phyloP scores from a whole-genome alignment of 257 asterid species.

The Galeopsis tetrahit region DNA sequence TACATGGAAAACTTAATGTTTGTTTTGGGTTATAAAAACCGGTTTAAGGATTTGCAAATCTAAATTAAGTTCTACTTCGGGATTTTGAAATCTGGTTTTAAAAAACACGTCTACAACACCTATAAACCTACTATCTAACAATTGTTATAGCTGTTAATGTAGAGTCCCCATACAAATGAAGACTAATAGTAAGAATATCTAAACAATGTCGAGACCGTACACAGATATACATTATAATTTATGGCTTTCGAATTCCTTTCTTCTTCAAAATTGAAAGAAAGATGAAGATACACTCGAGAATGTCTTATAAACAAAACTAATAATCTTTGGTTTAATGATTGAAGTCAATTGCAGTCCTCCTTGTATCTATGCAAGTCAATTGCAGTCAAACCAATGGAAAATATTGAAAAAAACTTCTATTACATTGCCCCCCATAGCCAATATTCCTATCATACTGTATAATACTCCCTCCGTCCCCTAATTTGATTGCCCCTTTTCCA shows the following conservation, averaged over 20 bases:
- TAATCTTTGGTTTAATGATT: too few species aligned
- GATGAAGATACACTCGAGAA: background rate
- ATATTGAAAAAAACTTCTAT: slow-evolving; percentile 17
- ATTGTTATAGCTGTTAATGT: too few species aligned
- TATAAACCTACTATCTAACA: too few species aligned
- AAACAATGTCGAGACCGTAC: background rate
- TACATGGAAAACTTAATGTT: slow-evolving; percentile 17
- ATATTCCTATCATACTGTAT: background rate
- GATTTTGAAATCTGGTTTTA: too few species aligned
- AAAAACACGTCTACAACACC: too few species aligned
- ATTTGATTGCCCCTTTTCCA: too few species aligned
- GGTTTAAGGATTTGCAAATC: too few species aligned
- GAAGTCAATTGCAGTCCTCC: background rate
- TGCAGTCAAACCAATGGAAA: slow-evolving; percentile 5
- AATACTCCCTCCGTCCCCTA: too few species aligned
- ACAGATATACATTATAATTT: background rate
- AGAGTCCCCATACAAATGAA: background rate
- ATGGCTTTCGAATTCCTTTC: background rate
- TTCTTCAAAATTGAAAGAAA: background rate
- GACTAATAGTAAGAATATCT: background rate
- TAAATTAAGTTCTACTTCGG: too few species aligned
- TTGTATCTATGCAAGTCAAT: slow-evolving; percentile 18
- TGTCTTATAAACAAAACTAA: background rate
- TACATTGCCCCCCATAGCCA: background rate
- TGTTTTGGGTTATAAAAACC: too few species aligned